Conservation (phyloP, 208 protist species). For the Acanthamoeba royreba region DNA sequence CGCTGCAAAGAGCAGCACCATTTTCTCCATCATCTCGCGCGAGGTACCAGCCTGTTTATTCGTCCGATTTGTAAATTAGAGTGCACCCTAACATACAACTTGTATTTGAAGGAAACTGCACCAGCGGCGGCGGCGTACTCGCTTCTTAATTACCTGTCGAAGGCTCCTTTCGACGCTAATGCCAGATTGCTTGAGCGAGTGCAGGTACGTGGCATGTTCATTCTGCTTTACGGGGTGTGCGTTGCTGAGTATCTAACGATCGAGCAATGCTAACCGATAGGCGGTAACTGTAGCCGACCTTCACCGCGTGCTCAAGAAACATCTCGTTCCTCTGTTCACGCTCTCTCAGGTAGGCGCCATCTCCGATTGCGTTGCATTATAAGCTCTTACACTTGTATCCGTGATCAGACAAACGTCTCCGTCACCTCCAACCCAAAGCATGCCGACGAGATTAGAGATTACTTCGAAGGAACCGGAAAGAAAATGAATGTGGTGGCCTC, state of each 20-base stretch:
- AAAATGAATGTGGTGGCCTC: neutral
- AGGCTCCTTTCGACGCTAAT: neutral
- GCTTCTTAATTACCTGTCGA: neutral
- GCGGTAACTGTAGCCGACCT: neutral
- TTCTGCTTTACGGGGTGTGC: too few species aligned
- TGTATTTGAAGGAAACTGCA: neutral
- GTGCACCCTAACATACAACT: too few species aligned
- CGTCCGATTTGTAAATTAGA: too few species aligned
- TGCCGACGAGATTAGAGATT: neutral
- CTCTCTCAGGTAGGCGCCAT: neutral
- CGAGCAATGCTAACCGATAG: too few species aligned
- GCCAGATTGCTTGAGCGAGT: neutral
- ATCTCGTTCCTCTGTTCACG: neutral
- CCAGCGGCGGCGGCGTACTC: neutral
- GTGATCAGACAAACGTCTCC: constrained; percentile 37
- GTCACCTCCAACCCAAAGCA: constrained; percentile 15
- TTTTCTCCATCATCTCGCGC: neutral
- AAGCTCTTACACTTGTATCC: too few species aligned
- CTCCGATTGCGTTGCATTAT: neutral
- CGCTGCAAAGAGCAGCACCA: constrained; percentile 19
- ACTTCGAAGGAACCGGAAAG: neutral
- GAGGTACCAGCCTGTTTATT: too few species aligned
- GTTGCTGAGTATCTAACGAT: too few species aligned
- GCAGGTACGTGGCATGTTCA: neutral
- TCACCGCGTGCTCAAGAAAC: neutral